phyloP scores from a whole-genome alignment of 2,329 filamentous ascomycete genomes.

The Phoma sp. region DNA sequence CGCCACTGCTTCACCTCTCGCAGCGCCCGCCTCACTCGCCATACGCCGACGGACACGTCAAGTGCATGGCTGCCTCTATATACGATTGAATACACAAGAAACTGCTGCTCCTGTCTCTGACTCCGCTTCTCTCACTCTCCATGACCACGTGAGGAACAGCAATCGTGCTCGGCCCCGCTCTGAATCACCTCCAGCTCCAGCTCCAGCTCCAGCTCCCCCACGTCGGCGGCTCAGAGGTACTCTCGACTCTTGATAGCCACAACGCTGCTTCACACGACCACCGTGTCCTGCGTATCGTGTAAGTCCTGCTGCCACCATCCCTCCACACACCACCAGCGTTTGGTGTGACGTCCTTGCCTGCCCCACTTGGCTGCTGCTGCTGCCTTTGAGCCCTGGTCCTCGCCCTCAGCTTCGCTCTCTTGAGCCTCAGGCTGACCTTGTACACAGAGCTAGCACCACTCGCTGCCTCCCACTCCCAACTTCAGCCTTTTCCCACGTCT shows the following conservation, averaged over 20 bases:
- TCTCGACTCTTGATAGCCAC: constrained; percentile 1
- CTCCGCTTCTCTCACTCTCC: neutral
- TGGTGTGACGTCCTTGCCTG: constrained; percentile 1
- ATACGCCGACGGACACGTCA: constrained; percentile 46
- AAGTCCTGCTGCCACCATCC: too few relatives aligned
- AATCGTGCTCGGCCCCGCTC: constrained; percentile 20
- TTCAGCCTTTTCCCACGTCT: constrained; percentile 9
- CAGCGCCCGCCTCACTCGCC: constrained; percentile 37
- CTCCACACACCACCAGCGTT: too few relatives aligned
- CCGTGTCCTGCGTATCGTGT: neutral
- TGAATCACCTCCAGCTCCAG: constrained; percentile 20
- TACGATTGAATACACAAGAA: constrained; percentile 8
- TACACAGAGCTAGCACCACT: constrained; percentile 15
- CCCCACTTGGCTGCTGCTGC: constrained; percentile 16
- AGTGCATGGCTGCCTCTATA: constrained; percentile 17
- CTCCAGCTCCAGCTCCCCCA: constrained; percentile 20
- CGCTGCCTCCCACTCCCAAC: constrained; percentile 19
- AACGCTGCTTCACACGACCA: neutral
- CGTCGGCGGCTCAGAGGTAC: constrained; percentile 8
- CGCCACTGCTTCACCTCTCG: constrained; percentile 33
- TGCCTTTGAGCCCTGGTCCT: neutral
- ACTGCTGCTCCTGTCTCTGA: neutral
- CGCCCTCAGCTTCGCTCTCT: neutral
- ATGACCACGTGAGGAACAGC: constrained; percentile 10
- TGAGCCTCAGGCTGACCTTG: constrained; percentile 38